These are phyloP conservation scores for Fraxinus dipetala DNA, from an alignment of 305 asterid genomes.

Conservation along the genomic window DNA sequence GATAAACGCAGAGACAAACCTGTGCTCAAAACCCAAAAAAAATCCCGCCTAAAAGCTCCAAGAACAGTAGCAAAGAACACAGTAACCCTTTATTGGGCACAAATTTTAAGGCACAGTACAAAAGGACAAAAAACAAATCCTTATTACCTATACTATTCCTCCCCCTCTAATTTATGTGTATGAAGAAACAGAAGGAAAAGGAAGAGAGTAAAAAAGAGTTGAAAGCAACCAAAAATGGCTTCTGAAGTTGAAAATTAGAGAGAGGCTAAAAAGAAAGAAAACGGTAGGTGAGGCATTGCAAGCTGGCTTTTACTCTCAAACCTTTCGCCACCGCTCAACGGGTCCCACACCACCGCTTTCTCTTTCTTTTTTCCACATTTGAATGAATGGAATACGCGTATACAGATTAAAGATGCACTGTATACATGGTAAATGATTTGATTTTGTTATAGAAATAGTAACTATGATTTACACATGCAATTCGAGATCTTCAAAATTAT, in stretches of 20 bases:
- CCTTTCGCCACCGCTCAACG: slow-evolving; percentile 27
- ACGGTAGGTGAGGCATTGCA: slow-evolving; percentile 83
- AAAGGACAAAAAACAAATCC: background rate
- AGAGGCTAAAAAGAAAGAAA: slow-evolving; percentile 35
- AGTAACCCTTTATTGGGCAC: slow-evolving; percentile 24
- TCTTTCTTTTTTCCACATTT: background rate
- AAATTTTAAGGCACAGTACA: slow-evolving; percentile 19
- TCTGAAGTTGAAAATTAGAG: slow-evolving; percentile 14
- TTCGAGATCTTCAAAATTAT: background rate
- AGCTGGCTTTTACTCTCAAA: slow-evolving; percentile 66
- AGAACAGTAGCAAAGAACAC: slow-evolving; percentile 14
- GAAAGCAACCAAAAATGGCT: slow-evolving; percentile 15
- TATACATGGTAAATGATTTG: background rate
- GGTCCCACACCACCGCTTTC: slow-evolving; percentile 53
- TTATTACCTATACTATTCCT: background rate
- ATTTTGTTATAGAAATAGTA: background rate
- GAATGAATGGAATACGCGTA: slow-evolving; percentile 20
- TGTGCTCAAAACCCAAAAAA: background rate
- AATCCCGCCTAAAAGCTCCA: slow-evolving; percentile 35
- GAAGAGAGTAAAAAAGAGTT: background rate
- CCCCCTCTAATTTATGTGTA: background rate
- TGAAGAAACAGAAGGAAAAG: background rate
- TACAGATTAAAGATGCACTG: background rate
- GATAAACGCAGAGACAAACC: slow-evolving; percentile 36
- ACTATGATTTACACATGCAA: background rate